Conservation (phyloP, 495 filamentous ascomycete genomes). For the Penicillium malachiteum region DNA sequence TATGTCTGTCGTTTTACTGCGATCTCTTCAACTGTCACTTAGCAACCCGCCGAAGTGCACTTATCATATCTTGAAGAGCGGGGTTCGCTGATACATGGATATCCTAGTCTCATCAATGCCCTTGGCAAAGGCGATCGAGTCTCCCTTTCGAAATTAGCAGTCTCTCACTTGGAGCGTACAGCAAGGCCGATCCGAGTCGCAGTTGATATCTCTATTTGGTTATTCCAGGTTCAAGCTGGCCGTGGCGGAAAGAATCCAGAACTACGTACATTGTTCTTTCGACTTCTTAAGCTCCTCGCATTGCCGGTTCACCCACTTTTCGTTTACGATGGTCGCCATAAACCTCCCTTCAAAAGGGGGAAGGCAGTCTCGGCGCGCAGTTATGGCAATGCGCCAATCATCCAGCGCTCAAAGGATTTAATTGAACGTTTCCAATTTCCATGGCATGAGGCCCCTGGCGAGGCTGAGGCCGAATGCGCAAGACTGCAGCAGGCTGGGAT, state of each 20-base stretch:
- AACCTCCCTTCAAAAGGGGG: conserved; percentile 88
- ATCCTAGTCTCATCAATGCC: conserved; percentile 75
- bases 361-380: conserved; percentile 38
- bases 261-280: conserved; percentile 88
- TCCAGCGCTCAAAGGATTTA: conserved; percentile 67
- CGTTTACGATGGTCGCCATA: conserved; percentile 90
- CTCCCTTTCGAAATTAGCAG: conserved; percentile 79
- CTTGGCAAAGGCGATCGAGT: conserved; percentile 79
- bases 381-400: conserved; percentile 51
- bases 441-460: conserved; percentile 84
- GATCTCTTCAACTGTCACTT: not conserved
- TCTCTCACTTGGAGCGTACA: conserved; percentile 67
- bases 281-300: conserved; percentile 77
- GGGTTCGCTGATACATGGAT: not conserved
- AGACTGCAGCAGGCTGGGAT: conserved; percentile 77
- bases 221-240: conserved; percentile 87
- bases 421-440: conserved; percentile 84
- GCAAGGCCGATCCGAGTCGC: conserved; percentile 79
- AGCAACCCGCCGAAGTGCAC: not conserved
- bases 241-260: conserved; percentile 89
- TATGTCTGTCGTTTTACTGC: conserved; percentile 21
- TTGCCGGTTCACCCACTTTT: conserved; percentile 86
- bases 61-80: not conserved
- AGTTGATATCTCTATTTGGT: conserved; percentile 96
- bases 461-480: conserved; percentile 96